A percentile compares a stretch with the other conserved stretches of the same genome.
Evolutionary conservation across 1,284 basidiomycete species (phyloP).

Genomic region (Sutorius eximius): DNA sequence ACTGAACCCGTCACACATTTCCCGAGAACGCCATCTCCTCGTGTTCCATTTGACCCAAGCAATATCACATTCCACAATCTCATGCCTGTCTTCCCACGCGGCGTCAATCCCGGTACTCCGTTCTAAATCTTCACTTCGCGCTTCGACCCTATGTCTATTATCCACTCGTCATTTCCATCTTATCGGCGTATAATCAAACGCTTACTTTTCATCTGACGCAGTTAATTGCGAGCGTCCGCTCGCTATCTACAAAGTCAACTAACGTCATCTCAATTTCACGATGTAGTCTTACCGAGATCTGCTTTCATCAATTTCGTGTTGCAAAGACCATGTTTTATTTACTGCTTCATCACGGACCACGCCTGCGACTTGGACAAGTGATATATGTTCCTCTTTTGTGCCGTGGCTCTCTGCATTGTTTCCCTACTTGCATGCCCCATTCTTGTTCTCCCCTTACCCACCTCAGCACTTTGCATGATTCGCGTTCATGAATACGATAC

Average conservation of each 20-base stretch:
- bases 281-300: conserved; percentile 32
- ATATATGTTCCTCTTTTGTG: conserved; percentile 14
- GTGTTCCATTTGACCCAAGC: conserved; percentile 42
- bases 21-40: conserved; percentile 45
- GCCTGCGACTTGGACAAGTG: conserved; percentile 30
- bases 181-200: conserved; percentile 33
- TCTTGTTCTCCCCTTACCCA: conserved; percentile 25
- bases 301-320: conserved; percentile 16
- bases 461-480: conserved; percentile 23
- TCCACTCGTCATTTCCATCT: conserved; percentile 21
- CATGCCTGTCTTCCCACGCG: conserved; percentile 53
- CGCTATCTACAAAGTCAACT: conserved; percentile 23
- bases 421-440: conserved; percentile 19
- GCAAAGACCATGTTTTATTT: conserved; percentile 20
- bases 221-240: conserved; percentile 29
- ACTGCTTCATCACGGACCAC: conserved; percentile 32
- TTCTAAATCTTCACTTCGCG: conserved; percentile 10
- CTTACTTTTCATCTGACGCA: conserved; percentile 31
- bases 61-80: conserved; percentile 56
- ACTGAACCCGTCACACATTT: conserved; percentile 21
- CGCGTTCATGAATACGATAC: conserved; percentile 22
- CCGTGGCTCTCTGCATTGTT: conserved; percentile 13
- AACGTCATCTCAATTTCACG: conserved; percentile 27
- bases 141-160: conserved; percentile 2
- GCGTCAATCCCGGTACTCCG: conserved; percentile 19